Evolutionary conservation across 108 stramenopile genomes (phyloP).

Genomic region (Nitzschia sp.): DNA sequence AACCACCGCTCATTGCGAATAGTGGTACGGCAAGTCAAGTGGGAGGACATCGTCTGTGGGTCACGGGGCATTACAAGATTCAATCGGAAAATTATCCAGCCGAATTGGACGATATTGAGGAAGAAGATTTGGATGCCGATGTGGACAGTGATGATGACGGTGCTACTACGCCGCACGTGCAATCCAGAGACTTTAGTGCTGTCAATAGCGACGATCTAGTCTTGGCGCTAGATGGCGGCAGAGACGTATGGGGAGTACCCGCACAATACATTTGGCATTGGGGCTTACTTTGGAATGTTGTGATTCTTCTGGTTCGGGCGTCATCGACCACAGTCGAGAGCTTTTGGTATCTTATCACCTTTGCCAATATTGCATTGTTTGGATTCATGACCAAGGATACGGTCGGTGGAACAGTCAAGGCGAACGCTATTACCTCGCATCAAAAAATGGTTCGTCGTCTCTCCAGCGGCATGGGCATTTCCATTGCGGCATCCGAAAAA

Average conservation of each 20-base stretch:
- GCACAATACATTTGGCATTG: slow-evolving; percentile 11
- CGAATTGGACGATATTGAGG: slow-evolving; percentile 11
- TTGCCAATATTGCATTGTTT: slow-evolving; percentile 59
- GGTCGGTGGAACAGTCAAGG: slow-evolving; percentile 20
- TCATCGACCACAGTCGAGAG: slow-evolving; percentile 41
- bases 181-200: slow-evolving; percentile 2
- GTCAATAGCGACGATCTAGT: not conserved
- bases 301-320: slow-evolving; percentile 46
- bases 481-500: slow-evolving; percentile 3
- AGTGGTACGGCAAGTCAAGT: not conserved
- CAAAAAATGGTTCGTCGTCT: slow-evolving; percentile 15
- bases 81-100: slow-evolving; percentile 21
- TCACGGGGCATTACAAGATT: slow-evolving; percentile 37
- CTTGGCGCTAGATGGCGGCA: slow-evolving; percentile 7
- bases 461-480: slow-evolving; percentile 14
- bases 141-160: slow-evolving; percentile 7
- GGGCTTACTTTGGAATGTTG: slow-evolving; percentile 39
- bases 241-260: slow-evolving; percentile 20
- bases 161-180: slow-evolving; percentile 1
- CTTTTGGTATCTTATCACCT: slow-evolving; percentile 66
- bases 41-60: slow-evolving; percentile 50
- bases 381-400: slow-evolving; percentile 33
- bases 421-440: not conserved
- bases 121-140: slow-evolving; percentile 8
- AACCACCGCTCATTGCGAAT: slow-evolving; percentile 18